phyloP scores from a whole-genome alignment of 495 filamentous ascomycete species.

The Stereocaulon alpinum region DNA sequence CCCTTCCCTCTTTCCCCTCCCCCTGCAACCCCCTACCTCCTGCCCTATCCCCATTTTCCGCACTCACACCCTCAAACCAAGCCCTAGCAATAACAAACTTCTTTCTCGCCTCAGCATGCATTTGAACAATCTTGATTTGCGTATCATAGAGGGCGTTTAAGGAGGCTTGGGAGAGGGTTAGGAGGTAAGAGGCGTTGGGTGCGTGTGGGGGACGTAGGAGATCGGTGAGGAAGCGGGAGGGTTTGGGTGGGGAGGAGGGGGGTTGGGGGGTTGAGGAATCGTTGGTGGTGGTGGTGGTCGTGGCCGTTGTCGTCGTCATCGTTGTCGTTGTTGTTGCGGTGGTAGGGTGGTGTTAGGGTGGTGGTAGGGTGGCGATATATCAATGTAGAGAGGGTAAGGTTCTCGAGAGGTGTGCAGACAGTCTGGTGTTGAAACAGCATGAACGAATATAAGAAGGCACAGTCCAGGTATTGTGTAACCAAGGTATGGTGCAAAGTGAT shows the following conservation, averaged over 20 bases:
- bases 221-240: neutral
- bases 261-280: neutral
- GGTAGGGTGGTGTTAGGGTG: no score
- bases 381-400: no score
- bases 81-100: conserved; percentile 2
- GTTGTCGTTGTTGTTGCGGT: no score
- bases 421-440: no score
- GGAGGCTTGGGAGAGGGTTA: neutral
- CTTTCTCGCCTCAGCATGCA: neutral
- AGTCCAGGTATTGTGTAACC: no score
- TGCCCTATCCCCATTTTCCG: neutral
- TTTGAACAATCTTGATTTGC: neutral
- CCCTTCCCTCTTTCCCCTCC: conserved; percentile 6
- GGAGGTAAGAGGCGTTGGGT: neutral
- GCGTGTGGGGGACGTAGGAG: neutral
- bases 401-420: no score
- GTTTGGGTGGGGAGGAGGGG: neutral
- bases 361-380: no score
- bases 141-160: neutral
- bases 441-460: no score
- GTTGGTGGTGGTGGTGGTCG: no score
- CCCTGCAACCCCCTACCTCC: neutral
- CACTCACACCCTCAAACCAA: neutral
- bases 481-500: no score
- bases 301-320: no score